Evolutionary conservation across 2,329 filamentous ascomycete species (phyloP), one percentile per base, ranked within the genome.

Genomic region (Verticillium dahliae): DNA sequence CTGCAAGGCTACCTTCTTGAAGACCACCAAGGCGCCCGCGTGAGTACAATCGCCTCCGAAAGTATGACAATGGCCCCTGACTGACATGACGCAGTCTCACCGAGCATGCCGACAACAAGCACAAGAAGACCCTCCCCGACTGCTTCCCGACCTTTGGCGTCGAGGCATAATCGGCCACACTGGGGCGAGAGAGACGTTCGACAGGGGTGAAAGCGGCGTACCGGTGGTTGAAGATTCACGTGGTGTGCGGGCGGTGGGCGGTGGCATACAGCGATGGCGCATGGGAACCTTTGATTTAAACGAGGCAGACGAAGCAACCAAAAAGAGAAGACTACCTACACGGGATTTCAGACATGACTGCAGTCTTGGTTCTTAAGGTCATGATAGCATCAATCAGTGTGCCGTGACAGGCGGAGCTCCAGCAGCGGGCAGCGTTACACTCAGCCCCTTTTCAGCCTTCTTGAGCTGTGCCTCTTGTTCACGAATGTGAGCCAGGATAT

Each of bases 1-100:
- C 70, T 93, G 90, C 88, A 90, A 87, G 77, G 84, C 88, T 68
- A 90, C 89, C 35, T 92, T 93, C 79, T 83, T 92, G 68, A 88
- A 89, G 80, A 93, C 90, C 39, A 89, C 88, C 64, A 88, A 89
- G 72, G 85, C 83, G 64, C 88, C 88, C 69, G 86, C 89, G 85
- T 88, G 80, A 67, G 84, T 54, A 57, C 61, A 37, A n/a, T 35
- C 6, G 11, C 18, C 11, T 35, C 15, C 18, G 33, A 22, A 1
- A 27, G 35, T 35, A 45, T 52, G 27, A 4, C 27, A 27, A 27
- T 14, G 35, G 35, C 7, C 7, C 35, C 35, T 37, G 31, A 31
- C n/a, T 41, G 7, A 31, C 37, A 10, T 14, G 52, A 2, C 37
- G 59, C 65, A 88, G 85, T 65, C 84, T 92, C 65, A 84, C 82